Percentiles rank a stretch among this genome's conserved stretches.
Conservation (phyloP, 257 asterid species). For the Solanum pennellii region DNA sequence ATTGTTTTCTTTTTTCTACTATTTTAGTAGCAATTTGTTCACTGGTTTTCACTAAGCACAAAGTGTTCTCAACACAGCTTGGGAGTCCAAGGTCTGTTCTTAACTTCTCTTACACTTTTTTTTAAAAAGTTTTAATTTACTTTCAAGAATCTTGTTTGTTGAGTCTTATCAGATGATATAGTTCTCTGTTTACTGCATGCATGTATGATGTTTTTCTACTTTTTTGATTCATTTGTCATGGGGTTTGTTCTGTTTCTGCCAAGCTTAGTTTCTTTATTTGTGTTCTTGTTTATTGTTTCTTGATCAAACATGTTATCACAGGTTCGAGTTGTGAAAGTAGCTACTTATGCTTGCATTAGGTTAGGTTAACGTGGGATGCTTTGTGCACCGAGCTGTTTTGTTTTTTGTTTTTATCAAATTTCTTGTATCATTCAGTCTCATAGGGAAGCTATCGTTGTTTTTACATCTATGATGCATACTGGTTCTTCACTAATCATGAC, state of each 20-base stretch:
- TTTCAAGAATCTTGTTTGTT: neutral
- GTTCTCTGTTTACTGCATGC: neutral
- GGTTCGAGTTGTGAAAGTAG: neutral
- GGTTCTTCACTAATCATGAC: neutral
- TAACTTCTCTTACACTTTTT: conserved; percentile 5
- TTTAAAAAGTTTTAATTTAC: neutral
- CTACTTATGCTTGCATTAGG: neutral
- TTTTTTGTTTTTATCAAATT: neutral
- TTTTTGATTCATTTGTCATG: neutral
- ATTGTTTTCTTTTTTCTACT: conserved; percentile 19
- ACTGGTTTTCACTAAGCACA: conserved; percentile 22
- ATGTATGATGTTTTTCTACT: neutral
- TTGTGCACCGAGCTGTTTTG: neutral
- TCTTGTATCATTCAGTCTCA: neutral
- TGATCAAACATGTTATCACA: neutral
- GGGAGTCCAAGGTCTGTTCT: conserved; percentile 33
- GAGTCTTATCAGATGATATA: neutral
- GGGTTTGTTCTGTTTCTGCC: neutral
- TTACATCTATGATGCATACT: neutral
- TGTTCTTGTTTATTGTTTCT: neutral
- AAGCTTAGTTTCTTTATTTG: neutral
- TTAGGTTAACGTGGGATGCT: neutral
- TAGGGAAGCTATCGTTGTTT: neutral
- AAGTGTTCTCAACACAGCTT: conserved; percentile 24
- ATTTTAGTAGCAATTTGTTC: conserved; percentile 37